phyloP scores from a whole-genome alignment of 768 basidiomycete species.

The Tricholoma sp. region DNA sequence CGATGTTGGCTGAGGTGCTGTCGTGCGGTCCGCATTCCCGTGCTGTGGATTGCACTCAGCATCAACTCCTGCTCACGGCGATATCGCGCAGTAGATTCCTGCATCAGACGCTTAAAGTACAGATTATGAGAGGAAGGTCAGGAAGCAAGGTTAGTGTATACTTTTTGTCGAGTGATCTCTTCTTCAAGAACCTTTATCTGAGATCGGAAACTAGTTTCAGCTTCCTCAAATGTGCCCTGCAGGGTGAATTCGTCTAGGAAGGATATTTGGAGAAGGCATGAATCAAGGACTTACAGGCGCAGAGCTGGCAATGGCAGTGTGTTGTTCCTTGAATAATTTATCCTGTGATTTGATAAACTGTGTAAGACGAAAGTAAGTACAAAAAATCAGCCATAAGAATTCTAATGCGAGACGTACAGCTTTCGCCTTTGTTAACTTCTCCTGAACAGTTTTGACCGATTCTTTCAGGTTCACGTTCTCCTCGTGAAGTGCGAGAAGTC shows the following conservation, averaged over 20 bases:
- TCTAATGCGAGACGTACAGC: constrained; percentile 37
- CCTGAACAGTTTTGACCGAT: constrained; percentile 61
- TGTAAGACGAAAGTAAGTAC: not conserved
- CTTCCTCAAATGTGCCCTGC: constrained; percentile 64
- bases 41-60: constrained; percentile 66
- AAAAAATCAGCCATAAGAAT: not conserved
- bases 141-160: constrained; percentile 15
- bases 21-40: constrained; percentile 60
- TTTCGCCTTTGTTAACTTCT: constrained; percentile 78
- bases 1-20: constrained; percentile 51
- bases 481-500: constrained; percentile 70
- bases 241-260: not conserved
- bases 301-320: constrained; percentile 47
- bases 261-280: not conserved
- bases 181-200: constrained; percentile 65
- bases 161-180: constrained; percentile 55
- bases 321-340: constrained; percentile 80
- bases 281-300: constrained; percentile 35
- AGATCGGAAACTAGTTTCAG: constrained; percentile 57
- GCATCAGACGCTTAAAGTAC: constrained; percentile 37
- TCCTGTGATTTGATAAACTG: constrained; percentile 94
- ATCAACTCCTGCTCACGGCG: constrained; percentile 77
- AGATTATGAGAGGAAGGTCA: not conserved
- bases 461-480: constrained; percentile 70
- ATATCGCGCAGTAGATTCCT: constrained; percentile 57